Evolutionary conservation across 495 filamentous ascomycete genomes (phyloP), one percentile per base, ranked within the genome.

Genomic region (Endocarpon pusillum): DNA sequence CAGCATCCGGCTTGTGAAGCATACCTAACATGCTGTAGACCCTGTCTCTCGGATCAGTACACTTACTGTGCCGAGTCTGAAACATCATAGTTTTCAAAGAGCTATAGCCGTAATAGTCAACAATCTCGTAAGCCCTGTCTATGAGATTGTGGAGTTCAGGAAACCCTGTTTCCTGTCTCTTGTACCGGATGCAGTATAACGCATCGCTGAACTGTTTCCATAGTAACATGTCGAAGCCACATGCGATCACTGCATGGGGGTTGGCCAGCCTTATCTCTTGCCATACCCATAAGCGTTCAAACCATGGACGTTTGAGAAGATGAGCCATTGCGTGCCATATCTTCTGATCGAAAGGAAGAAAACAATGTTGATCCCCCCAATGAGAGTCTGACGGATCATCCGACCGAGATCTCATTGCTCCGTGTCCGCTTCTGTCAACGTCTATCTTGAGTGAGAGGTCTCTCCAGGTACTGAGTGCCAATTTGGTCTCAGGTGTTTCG

Each of bases 11-110:
- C 28, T 31, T 31, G 12, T 17, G 19, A 5, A n/a, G 5, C 28
- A 31, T 31, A 4, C 28, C 28, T 17, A 31, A 15, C 12, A 31
- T 15, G 12, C 12, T 17, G 19, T 31, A 31, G 14, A 31, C 12
- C 12, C 28, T 31, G 12, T 31, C 28, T 14, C 28, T 31, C 19
- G 28, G 28, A 31, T 31, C 28, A 15, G 28, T 15, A 17, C 28
- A 31, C 19, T 31, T 31, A 17, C 14, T n/a, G 28, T 31, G 14
- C 12, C 12, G 12, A 31, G 28, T 31, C 5, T n/a, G n/a, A n/a
- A n/a, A n/a, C n/a, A n/a, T n/a, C n/a, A n/a, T n/a, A n/a, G n/a
- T n/a, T n/a, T n/a, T n/a, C n/a, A n/a, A n/a, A n/a, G n/a, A n/a
- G n/a, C n/a, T n/a, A n/a, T n/a, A n/a, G n/a, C n/a, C n/a, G n/a